Evolutionary conservation across 495 filamentous ascomycete genomes (phyloP), one percentile per base, ranked within the genome.

Genomic region (Lichenothelia convexa): DNA sequence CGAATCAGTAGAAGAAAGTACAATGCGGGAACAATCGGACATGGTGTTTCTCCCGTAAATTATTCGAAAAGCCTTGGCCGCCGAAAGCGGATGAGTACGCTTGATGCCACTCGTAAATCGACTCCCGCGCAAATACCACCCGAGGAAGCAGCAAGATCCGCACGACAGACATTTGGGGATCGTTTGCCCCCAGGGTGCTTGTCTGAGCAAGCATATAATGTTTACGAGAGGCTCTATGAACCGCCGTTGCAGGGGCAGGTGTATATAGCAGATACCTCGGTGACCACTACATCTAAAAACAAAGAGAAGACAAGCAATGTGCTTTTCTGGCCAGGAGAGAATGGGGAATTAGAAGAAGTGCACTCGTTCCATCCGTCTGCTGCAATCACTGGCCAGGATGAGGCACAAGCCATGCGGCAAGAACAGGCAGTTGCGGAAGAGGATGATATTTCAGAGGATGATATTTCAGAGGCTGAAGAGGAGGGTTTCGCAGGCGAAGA

Each of bases 191-290:
- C 73, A n/a, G 75, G 67, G 12, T 67, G 78, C 38, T 52, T 97
- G 30, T 67, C 68, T 12, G 61, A 64, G 3, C 64, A 74, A 20
- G 86, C 92, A 50, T 74, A 78, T 31, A 56, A 58, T 27, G 48
- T 93, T 1, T 95, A 93, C 49, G 73, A 76, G 39, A 66, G 82
- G 39, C 57, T 93, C 7, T 95, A 85, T 56, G 89, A 87, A 1
- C 65, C 59, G 43, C 83, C 67, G 18, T 51, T 65, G 8, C 61
- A 69, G 44, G 51, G 64, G 5, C 54, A 59, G 36, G 54, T 46
- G 3, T 40, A 43, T 7, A 36, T 44, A 29, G 51, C 49, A 35
- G 45, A 54, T 17, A 60, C 53, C 19, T 21, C 45, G 1, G 51
- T 53, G 13, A 51, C n/a, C n/a, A n/a, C n/a, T n/a, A n/a, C n/a